Conservation (phyloP, 2,329 filamentous ascomycete species). For the Apiospora koreana region DNA sequence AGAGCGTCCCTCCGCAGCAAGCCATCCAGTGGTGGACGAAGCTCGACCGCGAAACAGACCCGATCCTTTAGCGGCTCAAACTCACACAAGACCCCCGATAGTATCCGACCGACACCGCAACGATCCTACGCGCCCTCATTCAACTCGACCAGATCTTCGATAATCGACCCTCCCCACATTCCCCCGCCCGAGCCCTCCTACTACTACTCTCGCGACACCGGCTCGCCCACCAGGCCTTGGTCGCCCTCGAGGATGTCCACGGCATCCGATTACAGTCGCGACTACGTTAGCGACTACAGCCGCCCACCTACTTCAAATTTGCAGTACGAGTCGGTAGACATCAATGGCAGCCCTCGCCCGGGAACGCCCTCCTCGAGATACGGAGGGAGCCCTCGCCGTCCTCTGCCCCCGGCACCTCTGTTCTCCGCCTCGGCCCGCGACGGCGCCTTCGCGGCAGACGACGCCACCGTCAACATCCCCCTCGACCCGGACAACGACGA, state of each 20-base stretch:
- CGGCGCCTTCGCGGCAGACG: slow-evolving; percentile 60
- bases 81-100: slow-evolving; percentile 46
- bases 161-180: slow-evolving; percentile 61
- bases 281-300: slow-evolving; percentile 70
- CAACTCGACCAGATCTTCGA: slow-evolving; percentile 48
- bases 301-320: slow-evolving; percentile 71
- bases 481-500: slow-evolving; percentile 66
- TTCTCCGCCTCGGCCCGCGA: slow-evolving; percentile 62
- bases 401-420: slow-evolving; percentile 83
- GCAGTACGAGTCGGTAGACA: slow-evolving; percentile 81
- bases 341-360: slow-evolving; percentile 87
- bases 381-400: slow-evolving; percentile 82
- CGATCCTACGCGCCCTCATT: slow-evolving; percentile 28
- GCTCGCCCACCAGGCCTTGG: slow-evolving; percentile 61
- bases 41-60: slow-evolving; percentile 16
- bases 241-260: slow-evolving; percentile 50
- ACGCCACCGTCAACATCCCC: slow-evolving; percentile 73
- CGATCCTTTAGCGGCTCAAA: slow-evolving; percentile 27
- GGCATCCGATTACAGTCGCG: slow-evolving; percentile 64
- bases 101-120: slow-evolving; percentile 43
- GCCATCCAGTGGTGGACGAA: slow-evolving; percentile 21
- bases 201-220: slow-evolving; percentile 49
- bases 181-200: slow-evolving; percentile 66
- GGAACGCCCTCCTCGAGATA: slow-evolving; percentile 90
- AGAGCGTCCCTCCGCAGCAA: slow-evolving; percentile 37